Percentiles rank a stretch among this genome's conserved stretches.
These are phyloP conservation scores for Pyrenula aspistea DNA, from an alignment of 495 filamentous ascomycete species.

Conservation along the genomic window DNA sequence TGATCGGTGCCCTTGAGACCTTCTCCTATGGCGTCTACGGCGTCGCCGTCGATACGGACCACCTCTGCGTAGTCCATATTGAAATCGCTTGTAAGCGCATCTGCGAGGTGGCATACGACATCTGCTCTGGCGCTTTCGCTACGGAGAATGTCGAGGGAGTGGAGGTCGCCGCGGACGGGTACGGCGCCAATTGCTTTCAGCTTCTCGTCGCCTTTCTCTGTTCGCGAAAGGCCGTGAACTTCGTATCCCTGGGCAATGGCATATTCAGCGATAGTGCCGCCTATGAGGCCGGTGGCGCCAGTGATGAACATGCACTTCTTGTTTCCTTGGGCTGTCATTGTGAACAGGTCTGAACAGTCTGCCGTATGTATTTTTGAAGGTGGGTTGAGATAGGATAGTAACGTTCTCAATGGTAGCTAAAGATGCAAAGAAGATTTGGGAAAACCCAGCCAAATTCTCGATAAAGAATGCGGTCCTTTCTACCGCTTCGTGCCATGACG, in stretches of 20 bases:
- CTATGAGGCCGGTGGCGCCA: constrained; percentile 30
- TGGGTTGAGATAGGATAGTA: no score
- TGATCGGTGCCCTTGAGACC: constrained; percentile 17
- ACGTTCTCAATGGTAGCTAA: no score
- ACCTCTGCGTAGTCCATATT: constrained; percentile 4
- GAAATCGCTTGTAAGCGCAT: constrained; percentile 7
- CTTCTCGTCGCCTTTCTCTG: constrained; percentile 15
- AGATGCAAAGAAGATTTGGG: no score
- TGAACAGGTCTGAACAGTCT: no score
- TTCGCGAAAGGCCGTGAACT: constrained; percentile 24
- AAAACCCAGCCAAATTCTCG: no score
- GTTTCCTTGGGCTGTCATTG: not conserved
- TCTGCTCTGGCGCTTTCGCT: constrained; percentile 19
- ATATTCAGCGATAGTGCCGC: constrained; percentile 14
- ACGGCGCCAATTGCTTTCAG: constrained; percentile 19
- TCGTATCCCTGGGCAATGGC: constrained; percentile 23
- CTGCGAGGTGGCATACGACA: constrained; percentile 24
- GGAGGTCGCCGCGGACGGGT: constrained; percentile 22
- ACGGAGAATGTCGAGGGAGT: constrained; percentile 17
- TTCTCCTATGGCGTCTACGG: constrained; percentile 21
- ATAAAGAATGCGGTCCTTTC: no score
- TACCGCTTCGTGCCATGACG: no score
- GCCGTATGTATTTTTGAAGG: no score
- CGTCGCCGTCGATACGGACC: constrained; percentile 13
- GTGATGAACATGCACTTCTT: constrained; percentile 25